A percentile compares a stretch with the other conserved stretches of the same genome.
These are phyloP conservation scores for Camellia sinensis DNA, from an alignment of 148 eudicot genomes.

Conservation along the genomic window DNA sequence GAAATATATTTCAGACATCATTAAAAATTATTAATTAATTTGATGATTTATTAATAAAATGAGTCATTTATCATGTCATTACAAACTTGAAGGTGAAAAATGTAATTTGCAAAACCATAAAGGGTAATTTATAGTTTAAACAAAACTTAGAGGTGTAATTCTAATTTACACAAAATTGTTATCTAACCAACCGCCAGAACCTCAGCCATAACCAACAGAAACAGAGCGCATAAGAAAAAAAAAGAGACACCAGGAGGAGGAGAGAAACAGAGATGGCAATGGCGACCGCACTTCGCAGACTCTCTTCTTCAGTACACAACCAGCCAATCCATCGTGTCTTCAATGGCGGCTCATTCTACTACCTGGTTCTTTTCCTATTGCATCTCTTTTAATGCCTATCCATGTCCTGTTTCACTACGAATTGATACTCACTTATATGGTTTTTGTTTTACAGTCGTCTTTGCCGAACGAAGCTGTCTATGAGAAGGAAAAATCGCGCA, in stretches of 20 bases:
- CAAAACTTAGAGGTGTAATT: no score
- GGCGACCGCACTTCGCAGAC: slow-evolving; percentile 87
- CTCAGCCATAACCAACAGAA: slow-evolving; percentile 26
- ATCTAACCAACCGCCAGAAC: slow-evolving; percentile 37
- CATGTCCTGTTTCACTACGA: background rate
- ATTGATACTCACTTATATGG: background rate
- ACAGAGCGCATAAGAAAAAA: slow-evolving; percentile 1
- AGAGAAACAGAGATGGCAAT: slow-evolving; percentile 53
- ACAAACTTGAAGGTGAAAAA: no score
- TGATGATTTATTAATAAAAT: no score
- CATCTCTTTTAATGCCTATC: background rate
- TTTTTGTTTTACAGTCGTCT: slow-evolving; percentile 48
- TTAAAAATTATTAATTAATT: no score
- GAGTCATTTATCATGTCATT: no score
- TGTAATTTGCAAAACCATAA: no score
- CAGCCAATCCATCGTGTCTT: slow-evolving; percentile 59
- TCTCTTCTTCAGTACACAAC: slow-evolving; percentile 64
- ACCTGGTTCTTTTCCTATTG: slow-evolving; percentile 47
- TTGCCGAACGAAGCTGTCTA: slow-evolving; percentile 68
- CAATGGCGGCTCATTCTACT: slow-evolving; percentile 58
- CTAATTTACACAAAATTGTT: background rate
- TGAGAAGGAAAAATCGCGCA: slow-evolving; percentile 64
- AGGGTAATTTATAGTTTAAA: no score
- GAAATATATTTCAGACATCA: no score
- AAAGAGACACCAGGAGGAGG: slow-evolving; percentile 11